These are phyloP conservation scores for Colletotrichum incanum DNA, from an alignment of 2,329 filamentous ascomycete species.

Conservation along the genomic window DNA sequence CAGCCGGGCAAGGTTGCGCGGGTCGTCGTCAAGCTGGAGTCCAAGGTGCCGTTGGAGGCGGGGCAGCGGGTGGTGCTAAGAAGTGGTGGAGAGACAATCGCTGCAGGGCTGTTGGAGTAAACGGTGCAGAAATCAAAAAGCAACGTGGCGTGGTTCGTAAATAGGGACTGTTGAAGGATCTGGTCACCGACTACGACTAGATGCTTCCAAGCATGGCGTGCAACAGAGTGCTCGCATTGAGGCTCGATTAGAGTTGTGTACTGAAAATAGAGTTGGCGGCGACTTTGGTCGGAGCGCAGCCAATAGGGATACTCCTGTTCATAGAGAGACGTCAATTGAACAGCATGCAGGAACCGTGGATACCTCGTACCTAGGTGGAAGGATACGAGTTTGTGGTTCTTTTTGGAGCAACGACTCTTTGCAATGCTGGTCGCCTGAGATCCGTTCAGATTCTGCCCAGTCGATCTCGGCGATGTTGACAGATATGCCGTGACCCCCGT, in stretches of 20 bases:
- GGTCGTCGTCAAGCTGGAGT: conserved; percentile 81
- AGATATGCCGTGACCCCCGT: conserved; percentile 5
- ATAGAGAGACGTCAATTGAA: conserved; percentile 13
- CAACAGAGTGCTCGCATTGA: conserved; percentile 21
- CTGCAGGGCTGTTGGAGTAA: conserved; percentile 87
- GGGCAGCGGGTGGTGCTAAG: conserved; percentile 87
- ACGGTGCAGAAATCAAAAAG: conserved; percentile 23
- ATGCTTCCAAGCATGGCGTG: conserved; percentile 16
- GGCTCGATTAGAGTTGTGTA: conserved; percentile 35
- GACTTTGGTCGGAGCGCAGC: conserved; percentile 7
- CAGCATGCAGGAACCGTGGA: conserved; percentile 9
- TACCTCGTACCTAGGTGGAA: neutral
- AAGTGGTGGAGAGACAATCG: conserved; percentile 86
- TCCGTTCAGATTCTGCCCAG: neutral
- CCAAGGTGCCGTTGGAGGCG: conserved; percentile 83
- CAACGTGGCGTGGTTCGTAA: conserved; percentile 13
- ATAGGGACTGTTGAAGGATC: neutral
- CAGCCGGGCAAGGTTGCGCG: conserved; percentile 85
- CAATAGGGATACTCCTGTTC: conserved; percentile 24
- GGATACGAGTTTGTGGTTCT: too few species aligned
- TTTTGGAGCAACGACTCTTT: neutral
- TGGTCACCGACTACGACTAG: neutral
- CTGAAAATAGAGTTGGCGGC: conserved; percentile 39
- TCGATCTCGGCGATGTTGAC: conserved; percentile 9
- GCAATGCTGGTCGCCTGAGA: neutral